Base-by-base conservation (phyloP, 225 moss, liverwort and hornwort species). In the Polytrichum formosum region DNA sequence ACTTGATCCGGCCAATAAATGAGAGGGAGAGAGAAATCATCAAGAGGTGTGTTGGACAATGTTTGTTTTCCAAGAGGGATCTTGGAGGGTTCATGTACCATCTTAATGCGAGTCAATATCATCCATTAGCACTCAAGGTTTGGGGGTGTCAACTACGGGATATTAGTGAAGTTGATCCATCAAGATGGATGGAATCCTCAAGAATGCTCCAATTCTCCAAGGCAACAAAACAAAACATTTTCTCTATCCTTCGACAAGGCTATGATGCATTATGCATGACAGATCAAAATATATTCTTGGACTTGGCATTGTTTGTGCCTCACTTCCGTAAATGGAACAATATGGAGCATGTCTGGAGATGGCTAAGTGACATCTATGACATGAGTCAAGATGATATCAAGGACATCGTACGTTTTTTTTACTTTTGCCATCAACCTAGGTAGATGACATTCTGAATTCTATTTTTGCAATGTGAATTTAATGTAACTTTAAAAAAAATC, bases 111-210 rank as follows among this genome's bases (percentile, higher is more conserved):
- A 17, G 20, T 37, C 61, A 70, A 13, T 70, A 55, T 18, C 67
- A 69, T 46, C 75, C 69, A 21, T 65, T 65, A 26, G 75, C 75
- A 21, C 5, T 75, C 0, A 70, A 75, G 37, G 64, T 65, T 13
- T 75, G 69, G 65, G 70, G 70, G 26, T 22, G 31, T 25, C 75
- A 69, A 56, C 19, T 75, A 17, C 53, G 30, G 17, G 61, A 30
- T 2, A 55, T 0, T 8, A 64, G 23, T 8, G 62, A 69, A 29
- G 29, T 29, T 23, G 68, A 69, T 37, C 25, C 1, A 31, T 9
- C 2, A 0, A 54, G 56, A 20, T 75, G 64, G 75, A 18, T 37
- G 61, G 26, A 55, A 55, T 5, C 18, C 55, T 55, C 20, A 20
- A 55, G 20, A 30, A 18, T 46, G 20, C 62, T 71, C 26, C 61